phyloP scores from a whole-genome alignment of 345 rosid species.

The Hirschfeldia incana region DNA sequence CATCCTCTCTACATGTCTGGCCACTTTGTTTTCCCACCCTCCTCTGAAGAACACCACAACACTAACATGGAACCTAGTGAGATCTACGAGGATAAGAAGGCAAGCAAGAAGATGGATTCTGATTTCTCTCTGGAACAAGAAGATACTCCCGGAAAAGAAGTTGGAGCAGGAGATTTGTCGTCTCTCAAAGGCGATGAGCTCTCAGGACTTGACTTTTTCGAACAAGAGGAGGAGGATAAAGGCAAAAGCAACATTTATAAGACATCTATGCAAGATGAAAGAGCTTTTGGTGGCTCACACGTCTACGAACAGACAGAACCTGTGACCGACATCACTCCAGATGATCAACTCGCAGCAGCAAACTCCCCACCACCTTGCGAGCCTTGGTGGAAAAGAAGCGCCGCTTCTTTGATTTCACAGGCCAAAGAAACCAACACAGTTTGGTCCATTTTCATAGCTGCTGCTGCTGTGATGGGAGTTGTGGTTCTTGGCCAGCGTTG shows the following conservation, averaged over 20 bases:
- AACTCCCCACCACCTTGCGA: slow-evolving; percentile 60
- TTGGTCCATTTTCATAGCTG: slow-evolving; percentile 92
- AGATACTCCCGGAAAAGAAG: too few relatives aligned
- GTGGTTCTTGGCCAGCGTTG: slow-evolving; percentile 90
- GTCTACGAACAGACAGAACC: too few relatives aligned
- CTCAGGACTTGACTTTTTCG: too few relatives aligned
- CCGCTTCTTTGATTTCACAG: slow-evolving; percentile 65
- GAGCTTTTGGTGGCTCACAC: too few relatives aligned
- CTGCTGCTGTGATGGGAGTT: slow-evolving; percentile 82
- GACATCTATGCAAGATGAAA: too few relatives aligned
- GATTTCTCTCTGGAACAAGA: too few relatives aligned
- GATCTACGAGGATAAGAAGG: slow-evolving; percentile 22
- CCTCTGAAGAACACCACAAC: slow-evolving; percentile 48
- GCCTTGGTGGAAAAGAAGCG: slow-evolving; percentile 98
- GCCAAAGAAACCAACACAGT: slow-evolving; percentile 85
- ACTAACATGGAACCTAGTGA: slow-evolving; percentile 35
- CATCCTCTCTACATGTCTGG: slow-evolving; percentile 69
- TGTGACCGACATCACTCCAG: too few relatives aligned
- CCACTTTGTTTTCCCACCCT: slow-evolving; percentile 70
- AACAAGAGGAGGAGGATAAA: too few relatives aligned
- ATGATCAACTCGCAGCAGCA: slow-evolving; percentile 4
- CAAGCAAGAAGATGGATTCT: too few relatives aligned
- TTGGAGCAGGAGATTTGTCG: too few relatives aligned
- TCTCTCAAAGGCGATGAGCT: too few relatives aligned
- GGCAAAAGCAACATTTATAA: too few relatives aligned